Conservation (phyloP, 352 stramenopile genomes). For the Pythium graminicola region DNA sequence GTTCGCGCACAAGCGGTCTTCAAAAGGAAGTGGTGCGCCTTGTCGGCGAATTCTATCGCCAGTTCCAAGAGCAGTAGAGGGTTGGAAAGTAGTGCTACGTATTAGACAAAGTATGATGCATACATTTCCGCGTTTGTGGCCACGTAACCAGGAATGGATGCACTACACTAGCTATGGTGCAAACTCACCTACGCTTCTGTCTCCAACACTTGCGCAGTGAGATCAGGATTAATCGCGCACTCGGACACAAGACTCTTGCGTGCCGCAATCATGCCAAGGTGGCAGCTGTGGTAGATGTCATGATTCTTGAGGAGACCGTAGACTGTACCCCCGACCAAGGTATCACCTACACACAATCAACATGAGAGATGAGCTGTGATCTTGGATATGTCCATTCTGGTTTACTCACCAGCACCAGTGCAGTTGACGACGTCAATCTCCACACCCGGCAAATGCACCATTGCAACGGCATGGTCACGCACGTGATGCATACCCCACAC, state of each 20-base stretch:
- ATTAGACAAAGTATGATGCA: no score
- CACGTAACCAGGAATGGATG: no score
- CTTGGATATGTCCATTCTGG: no score
- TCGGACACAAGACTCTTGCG: constrained; percentile 59
- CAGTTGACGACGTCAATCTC: constrained; percentile 60
- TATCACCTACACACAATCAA: constrained; percentile 35
- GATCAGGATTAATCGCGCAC: constrained; percentile 52
- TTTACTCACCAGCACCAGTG: constrained; percentile 37
- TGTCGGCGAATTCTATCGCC: constrained; percentile 45
- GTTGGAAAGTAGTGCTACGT: no score
- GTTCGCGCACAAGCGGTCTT: constrained; percentile 35
- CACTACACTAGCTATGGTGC: no score
- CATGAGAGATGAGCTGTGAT: no score
- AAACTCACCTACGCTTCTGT: constrained; percentile 16
- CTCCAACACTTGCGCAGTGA: constrained; percentile 36
- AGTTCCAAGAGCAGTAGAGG: constrained; percentile 66
- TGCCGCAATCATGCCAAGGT: constrained; percentile 71
- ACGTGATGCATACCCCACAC: constrained; percentile 56
- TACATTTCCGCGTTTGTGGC: no score
- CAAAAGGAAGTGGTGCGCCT: constrained; percentile 63
- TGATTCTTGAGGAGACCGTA: constrained; percentile 59
- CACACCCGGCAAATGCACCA: constrained; percentile 59
- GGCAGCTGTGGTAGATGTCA: constrained; percentile 58
- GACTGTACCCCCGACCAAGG: constrained; percentile 67
- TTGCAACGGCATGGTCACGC: constrained; percentile 33